Evolutionary conservation across 192 early-diverging fungal genomes (phyloP).

Genomic region (Ramicandelaber brevisporus): DNA sequence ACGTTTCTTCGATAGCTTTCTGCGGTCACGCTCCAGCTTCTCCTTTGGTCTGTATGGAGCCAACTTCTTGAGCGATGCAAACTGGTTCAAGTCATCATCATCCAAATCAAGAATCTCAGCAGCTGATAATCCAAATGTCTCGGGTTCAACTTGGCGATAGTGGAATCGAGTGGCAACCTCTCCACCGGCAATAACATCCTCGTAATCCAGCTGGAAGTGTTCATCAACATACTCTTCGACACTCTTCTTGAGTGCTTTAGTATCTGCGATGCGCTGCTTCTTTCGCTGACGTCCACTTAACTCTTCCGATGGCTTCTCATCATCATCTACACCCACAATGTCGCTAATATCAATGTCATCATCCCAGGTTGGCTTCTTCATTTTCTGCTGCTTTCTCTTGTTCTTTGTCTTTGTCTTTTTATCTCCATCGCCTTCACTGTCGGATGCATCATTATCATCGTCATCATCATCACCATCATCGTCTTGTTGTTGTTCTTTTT

Average conservation of each 20-base stretch:
- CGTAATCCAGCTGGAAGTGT: slow-evolving; percentile 74
- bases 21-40: slow-evolving; percentile 1
- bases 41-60: too few species aligned
- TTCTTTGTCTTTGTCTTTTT: too few species aligned
- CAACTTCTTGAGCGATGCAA: slow-evolving; percentile 60
- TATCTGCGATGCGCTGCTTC: slow-evolving; percentile 2
- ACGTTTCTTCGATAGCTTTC: neutral
- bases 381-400: too few species aligned
- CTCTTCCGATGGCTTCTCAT: slow-evolving; percentile 12
- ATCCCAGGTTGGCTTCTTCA: slow-evolving; percentile 64
- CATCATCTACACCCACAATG: slow-evolving; percentile 19
- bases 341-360: slow-evolving; percentile 63
- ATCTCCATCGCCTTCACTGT: neutral
- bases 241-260: slow-evolving; percentile 15
- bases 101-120: slow-evolving; percentile 80
- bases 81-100: slow-evolving; percentile 62
- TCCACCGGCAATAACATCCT: slow-evolving; percentile 59
- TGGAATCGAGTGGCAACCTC: slow-evolving; percentile 75
- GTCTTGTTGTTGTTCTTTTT: too few species aligned
- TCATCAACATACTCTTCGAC: slow-evolving; percentile 61
- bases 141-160: slow-evolving; percentile 60
- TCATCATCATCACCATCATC: slow-evolving; percentile 18
- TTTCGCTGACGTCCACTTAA: too few species aligned
- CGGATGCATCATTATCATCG: slow-evolving; percentile 26
- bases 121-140: slow-evolving; percentile 48